Conservation (phyloP, 176 grass and related monocot species). For the Thinopyrum elongatum region DNA sequence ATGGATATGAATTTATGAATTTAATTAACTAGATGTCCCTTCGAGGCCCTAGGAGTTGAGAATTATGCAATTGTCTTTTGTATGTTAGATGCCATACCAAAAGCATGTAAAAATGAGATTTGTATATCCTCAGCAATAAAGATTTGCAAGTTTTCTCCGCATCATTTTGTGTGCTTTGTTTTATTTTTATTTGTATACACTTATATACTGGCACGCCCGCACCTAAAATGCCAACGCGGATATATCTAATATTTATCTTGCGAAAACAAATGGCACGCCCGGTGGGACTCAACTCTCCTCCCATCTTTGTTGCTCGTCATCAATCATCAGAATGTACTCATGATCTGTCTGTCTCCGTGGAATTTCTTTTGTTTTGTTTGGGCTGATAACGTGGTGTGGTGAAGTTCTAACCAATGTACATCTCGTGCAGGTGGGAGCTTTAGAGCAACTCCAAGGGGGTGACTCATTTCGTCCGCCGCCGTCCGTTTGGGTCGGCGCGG, state of each 20-base stretch:
- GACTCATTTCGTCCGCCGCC: no score
- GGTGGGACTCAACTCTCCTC: neutral
- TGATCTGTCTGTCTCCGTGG: neutral
- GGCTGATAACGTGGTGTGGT: no score
- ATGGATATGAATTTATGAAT: neutral
- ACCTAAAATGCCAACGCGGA: neutral
- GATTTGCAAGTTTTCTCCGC: neutral
- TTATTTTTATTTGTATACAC: constrained; percentile 3
- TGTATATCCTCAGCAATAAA: neutral
- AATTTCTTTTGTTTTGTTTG: neutral
- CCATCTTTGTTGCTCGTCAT: neutral
- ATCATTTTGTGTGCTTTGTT: neutral
- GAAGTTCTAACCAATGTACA: neutral
- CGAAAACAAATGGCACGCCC: neutral
- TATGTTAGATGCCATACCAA: neutral
- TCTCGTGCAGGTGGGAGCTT: constrained; percentile 12
- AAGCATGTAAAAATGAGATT: neutral
- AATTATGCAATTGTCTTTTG: neutral
- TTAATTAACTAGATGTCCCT: neutral
- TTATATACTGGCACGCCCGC: neutral
- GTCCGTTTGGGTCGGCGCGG: no score
- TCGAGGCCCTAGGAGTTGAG: neutral
- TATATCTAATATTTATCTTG: neutral
- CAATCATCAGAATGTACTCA: neutral
- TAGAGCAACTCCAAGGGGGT: no score